Evolutionary conservation across 257 asterid genomes (phyloP), one percentile per base, ranked within the genome.

Genomic region (Parsonsia alboflavescens): DNA sequence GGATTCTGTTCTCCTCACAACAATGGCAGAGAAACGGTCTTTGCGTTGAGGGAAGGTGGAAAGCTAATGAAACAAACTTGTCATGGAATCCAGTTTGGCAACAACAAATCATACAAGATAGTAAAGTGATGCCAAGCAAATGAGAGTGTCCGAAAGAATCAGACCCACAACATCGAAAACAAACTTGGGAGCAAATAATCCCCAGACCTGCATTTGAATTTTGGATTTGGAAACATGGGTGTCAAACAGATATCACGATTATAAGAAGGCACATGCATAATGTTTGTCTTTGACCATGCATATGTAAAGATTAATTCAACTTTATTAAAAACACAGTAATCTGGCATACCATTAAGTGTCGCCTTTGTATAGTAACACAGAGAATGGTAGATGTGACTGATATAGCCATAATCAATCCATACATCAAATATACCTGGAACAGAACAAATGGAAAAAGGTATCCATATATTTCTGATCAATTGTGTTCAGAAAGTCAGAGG

Each of bases 141-240:
- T 92, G 44, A 89, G 10, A 4, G 87, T 45, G 84, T 92, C 99
- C 0, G 87, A 76, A 8, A 94, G 86, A 73, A 90, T 79, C 77
- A 94, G 96, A 36, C 96, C 97, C 53, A 89, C 92, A 19, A 88
- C 96, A 61, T 94, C 98, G 17, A 94, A 94, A 70, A 94, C 98
- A 81, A 94, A 92, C 80, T 94, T 94, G 42, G 98, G 99, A 30
- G 99, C 98, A 79, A 92, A 94, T 79, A 94, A 82, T 72, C 98
- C 99, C 99, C 99, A 94, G 15, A 93, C 98, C 98, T 92, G 91
- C 88, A 81, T 22, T 62, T 10, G 59, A 77, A 70, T 57, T 24
- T 59, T 56, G 56, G 21, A 24, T n/a, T 26, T 56, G 4, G 33
- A 22, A 64, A 41, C 1, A 16, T 52, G 4, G 28, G 24, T 12